Evolutionary conservation across 225 moss, liverwort and hornwort genomes (phyloP).

Genomic region (Sphagnum tenellum): DNA sequence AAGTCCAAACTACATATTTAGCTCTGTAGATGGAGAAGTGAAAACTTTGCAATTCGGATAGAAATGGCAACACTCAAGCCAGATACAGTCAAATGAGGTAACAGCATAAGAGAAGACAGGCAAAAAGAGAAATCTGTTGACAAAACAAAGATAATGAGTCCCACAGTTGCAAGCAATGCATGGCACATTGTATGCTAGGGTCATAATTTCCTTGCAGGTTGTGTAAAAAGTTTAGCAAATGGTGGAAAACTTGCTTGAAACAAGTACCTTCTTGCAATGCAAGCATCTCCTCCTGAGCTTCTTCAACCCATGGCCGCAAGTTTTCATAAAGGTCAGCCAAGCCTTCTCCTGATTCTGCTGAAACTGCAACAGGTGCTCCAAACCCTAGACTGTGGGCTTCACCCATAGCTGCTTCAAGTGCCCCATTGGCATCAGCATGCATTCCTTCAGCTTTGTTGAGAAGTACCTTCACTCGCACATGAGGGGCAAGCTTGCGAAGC

Average conservation of each 20-base stretch:
- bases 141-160: too few species aligned
- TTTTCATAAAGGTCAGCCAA: conserved; percentile 70
- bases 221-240: too few species aligned
- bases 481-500: conserved; percentile 83
- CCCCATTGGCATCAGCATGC: conserved; percentile 59
- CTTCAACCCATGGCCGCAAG: conserved; percentile 65
- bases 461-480: conserved; percentile 74
- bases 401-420: conserved; percentile 72
- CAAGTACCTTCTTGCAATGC: conserved; percentile 42
- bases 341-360: conserved; percentile 95
- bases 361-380: conserved; percentile 82
- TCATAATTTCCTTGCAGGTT: too few species aligned
- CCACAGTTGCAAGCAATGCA: too few species aligned
- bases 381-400: conserved; percentile 84
- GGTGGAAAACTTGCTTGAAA: neutral
- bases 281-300: conserved; percentile 48
- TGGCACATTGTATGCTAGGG: too few species aligned
- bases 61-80: too few species aligned
- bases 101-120: too few species aligned
- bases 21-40: too few species aligned
- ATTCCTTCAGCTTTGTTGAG: conserved; percentile 96
- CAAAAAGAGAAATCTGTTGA: too few species aligned
- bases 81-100: too few species aligned
- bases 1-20: too few species aligned
- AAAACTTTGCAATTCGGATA: too few species aligned